Evolutionary conservation across 345 rosid species (phyloP).

Genomic region (Brassica incana): DNA sequence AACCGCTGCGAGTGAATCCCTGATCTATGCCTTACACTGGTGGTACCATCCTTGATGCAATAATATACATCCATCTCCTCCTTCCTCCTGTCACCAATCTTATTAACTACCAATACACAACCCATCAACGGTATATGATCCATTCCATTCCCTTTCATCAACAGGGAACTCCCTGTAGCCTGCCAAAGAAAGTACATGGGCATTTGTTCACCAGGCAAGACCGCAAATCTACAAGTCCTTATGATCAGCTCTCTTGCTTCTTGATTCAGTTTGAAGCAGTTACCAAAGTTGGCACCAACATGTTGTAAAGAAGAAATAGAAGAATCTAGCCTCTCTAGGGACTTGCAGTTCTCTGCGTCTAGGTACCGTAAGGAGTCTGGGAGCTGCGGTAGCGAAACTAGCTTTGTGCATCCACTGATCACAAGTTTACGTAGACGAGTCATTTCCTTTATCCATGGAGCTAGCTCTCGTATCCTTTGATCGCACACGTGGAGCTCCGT

Average conservation of each 20-base stretch:
- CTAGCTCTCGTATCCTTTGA: background rate
- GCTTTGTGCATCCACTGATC: background rate
- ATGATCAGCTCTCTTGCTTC: background rate
- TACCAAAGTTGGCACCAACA: background rate
- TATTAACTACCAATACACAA: background rate
- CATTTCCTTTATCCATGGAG: background rate
- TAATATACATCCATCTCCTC: background rate
- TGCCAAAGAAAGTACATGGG: background rate
- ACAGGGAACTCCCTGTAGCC: background rate
- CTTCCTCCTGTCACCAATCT: background rate
- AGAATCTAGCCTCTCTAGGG: background rate
- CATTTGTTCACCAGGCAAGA: background rate
- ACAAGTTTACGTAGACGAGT: background rate
- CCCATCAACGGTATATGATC: background rate
- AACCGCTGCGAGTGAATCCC: background rate
- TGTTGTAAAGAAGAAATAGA: background rate
- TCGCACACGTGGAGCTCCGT: background rate
- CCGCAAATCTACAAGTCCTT: background rate
- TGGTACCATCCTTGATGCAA: background rate
- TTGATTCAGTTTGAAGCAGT: background rate
- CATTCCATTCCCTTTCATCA: background rate
- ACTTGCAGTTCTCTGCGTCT: background rate
- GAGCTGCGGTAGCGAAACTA: background rate
- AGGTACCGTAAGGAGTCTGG: background rate
- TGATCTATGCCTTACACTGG: background rate